phyloP scores from a whole-genome alignment of 306 rosid genomes.

The Purshia tridentata region DNA sequence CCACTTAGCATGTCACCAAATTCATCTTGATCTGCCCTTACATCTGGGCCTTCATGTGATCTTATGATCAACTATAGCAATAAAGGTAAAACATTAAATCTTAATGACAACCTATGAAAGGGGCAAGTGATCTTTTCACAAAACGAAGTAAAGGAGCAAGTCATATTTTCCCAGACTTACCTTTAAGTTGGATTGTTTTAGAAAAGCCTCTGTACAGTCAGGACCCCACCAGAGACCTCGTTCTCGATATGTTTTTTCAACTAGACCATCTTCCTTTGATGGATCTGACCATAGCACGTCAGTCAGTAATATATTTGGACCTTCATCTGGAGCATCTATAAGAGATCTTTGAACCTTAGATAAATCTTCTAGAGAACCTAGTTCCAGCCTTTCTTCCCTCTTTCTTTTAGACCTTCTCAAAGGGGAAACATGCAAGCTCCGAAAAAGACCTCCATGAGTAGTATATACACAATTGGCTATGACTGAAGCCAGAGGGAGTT shows the following conservation, averaged over 20 bases:
- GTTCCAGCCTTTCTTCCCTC: slow-evolving; percentile 52
- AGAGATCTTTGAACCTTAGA: slow-evolving; percentile 53
- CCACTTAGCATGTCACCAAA: slow-evolving; percentile 78
- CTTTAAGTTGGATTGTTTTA: slow-evolving; percentile 73
- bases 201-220: slow-evolving; percentile 77
- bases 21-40: slow-evolving; percentile 64
- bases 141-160: background rate
- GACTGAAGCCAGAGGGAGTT: slow-evolving; percentile 85
- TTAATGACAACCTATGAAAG: slow-evolving; percentile 13
- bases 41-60: slow-evolving; percentile 93
- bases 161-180: slow-evolving; percentile 31
- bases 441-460: slow-evolving; percentile 90
- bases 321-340: slow-evolving; percentile 63
- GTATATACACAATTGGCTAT: slow-evolving; percentile 70
- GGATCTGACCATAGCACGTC: slow-evolving; percentile 92
- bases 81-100: slow-evolving; percentile 14
- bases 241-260: slow-evolving; percentile 54
- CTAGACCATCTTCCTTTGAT: slow-evolving; percentile 61
- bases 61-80: slow-evolving; percentile 78
- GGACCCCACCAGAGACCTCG: slow-evolving; percentile 89
- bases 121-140: slow-evolving; percentile 1
- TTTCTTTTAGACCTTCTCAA: slow-evolving; percentile 49
- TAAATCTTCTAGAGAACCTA: slow-evolving; percentile 77
- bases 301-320: slow-evolving; percentile 59
- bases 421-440: slow-evolving; percentile 40